A percentile compares a stretch with the other conserved stretches of the same genome.
Conservation (phyloP, 345 rosid genomes). For the Acer campestre region DNA sequence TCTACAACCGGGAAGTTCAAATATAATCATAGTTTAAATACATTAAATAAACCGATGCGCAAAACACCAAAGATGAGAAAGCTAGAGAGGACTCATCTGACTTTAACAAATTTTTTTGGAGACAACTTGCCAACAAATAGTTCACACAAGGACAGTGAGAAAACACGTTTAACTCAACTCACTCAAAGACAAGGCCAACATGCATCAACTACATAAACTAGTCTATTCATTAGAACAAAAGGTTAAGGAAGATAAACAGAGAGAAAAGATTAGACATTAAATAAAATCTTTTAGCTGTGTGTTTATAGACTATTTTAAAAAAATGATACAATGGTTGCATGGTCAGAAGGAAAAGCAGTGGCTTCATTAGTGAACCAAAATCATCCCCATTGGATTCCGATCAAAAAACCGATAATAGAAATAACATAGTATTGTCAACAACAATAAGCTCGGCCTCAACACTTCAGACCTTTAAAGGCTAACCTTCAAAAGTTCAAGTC, state of each 20-base stretch:
- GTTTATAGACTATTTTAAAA: not conserved
- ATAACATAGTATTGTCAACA: not conserved
- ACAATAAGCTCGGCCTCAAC: not conserved
- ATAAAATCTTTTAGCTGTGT: not conserved
- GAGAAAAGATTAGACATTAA: not conserved
- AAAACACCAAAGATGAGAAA: not conserved
- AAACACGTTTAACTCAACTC: not conserved
- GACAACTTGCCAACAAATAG: not conserved
- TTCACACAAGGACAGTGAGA: not conserved
- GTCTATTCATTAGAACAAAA: not conserved
- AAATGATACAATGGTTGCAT: not conserved
- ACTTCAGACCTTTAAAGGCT: not conserved
- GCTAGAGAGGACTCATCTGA: not conserved
- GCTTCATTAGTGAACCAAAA: not conserved
- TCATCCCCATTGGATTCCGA: not conserved
- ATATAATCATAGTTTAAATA: not conserved
- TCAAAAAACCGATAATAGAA: not conserved
- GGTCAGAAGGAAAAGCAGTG: not conserved
- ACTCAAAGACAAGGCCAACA: not conserved
- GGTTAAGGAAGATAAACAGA: not conserved
- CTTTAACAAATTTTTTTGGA: not conserved
- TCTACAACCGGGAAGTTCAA: not conserved
- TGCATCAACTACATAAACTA: slow-evolving; percentile 1
- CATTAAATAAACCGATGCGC: not conserved
- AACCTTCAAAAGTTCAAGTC: not conserved